A percentile compares a stretch with the other conserved stretches of the same genome.
These are phyloP conservation scores for Pinus taeda DNA, from an alignment of 75 land plant species.

Conservation along the genomic window DNA sequence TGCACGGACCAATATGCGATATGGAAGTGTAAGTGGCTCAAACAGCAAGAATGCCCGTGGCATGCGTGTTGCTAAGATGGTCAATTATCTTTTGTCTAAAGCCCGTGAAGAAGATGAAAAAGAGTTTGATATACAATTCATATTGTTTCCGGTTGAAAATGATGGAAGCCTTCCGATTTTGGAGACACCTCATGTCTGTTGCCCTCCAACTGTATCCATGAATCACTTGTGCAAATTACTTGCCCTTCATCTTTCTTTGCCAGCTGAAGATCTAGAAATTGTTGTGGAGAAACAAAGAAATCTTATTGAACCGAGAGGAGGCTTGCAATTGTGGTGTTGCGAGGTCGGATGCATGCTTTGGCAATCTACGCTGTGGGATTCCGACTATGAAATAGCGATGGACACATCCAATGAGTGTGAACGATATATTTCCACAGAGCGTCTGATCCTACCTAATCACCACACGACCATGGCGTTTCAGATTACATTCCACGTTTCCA, in stretches of 20 bases:
- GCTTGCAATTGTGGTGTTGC: too few species aligned
- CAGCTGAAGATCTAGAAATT: conserved; percentile 39
- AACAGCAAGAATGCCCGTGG: conserved; percentile 40
- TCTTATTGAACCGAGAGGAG: neutral
- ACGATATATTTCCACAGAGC: too few species aligned
- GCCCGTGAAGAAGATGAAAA: conserved; percentile 39
- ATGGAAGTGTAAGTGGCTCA: conserved; percentile 48
- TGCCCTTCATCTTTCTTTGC: conserved; percentile 29
- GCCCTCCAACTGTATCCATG: conserved; percentile 40
- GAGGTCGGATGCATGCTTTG: too few species aligned
- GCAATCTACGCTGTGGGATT: too few species aligned
- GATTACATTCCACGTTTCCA: too few species aligned
- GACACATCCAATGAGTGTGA: too few species aligned
- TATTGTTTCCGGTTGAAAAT: conserved; percentile 43
- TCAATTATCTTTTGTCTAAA: conserved; percentile 47
- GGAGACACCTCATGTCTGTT: conserved; percentile 61
- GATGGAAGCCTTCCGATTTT: conserved; percentile 46
- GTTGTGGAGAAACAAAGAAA: conserved; percentile 12
- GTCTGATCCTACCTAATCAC: too few species aligned
- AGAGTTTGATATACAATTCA: conserved; percentile 67
- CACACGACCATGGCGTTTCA: too few species aligned
- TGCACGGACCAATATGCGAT: conserved; percentile 67
- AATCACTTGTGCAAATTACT: conserved; percentile 35
- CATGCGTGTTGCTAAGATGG: conserved; percentile 47
- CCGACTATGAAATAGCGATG: too few species aligned